phyloP scores from a whole-genome alignment of 2,329 filamentous ascomycete genomes.

The Alternaria longipes region DNA sequence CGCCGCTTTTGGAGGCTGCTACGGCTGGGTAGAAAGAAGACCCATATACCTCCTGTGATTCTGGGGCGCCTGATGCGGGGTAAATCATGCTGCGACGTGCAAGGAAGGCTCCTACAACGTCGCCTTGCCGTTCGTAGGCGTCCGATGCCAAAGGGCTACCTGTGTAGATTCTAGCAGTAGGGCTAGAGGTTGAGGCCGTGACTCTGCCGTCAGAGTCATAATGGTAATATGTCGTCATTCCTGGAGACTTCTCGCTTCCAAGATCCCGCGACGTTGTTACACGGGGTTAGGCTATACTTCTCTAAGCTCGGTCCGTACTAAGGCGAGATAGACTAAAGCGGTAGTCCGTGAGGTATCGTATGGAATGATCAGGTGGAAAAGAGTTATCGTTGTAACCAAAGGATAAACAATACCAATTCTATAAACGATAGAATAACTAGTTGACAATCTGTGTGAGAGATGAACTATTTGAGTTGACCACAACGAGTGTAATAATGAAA shows the following conservation, averaged over 20 bases:
- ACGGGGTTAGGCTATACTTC: no score
- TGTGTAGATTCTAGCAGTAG: background rate
- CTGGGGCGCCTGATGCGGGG: background rate
- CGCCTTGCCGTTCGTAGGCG: conserved; percentile 8
- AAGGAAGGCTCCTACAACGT: conserved; percentile 23
- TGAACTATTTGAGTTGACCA: no score
- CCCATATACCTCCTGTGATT: background rate
- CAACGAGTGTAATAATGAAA: no score
- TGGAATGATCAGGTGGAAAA: no score
- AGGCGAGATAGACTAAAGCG: no score
- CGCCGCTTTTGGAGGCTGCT: background rate
- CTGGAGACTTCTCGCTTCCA: background rate
- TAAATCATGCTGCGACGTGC: conserved; percentile 7
- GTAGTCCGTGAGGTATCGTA: no score
- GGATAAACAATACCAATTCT: no score
- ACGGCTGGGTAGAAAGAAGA: background rate
- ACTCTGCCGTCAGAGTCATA: conserved; percentile 11
- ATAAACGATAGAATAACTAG: no score
- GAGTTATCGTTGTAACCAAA: no score
- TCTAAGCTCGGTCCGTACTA: no score
- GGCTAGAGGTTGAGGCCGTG: background rate
- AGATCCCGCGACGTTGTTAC: background rate
- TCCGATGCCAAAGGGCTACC: background rate
- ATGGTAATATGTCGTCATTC: conserved; percentile 19
- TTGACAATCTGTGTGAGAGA: no score